Conservation (phyloP, 768 basidiomycete genomes). For the Leucocoprinus leucothites region DNA sequence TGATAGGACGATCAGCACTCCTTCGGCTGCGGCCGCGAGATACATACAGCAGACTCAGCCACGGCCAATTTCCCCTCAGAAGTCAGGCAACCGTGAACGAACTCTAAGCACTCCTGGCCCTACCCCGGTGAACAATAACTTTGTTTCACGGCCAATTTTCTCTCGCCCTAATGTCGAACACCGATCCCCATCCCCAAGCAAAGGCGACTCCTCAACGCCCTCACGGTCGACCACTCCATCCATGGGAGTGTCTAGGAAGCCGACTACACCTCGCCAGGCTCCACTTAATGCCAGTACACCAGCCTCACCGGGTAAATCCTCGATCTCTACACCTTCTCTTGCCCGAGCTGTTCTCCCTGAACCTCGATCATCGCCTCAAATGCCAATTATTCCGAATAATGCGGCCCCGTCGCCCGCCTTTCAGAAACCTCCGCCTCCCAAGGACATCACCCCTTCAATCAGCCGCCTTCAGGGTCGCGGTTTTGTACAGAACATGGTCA, state of each 20-base stretch:
- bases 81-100: conserved; percentile 42
- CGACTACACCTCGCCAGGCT: conserved; percentile 25
- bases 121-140: conserved; percentile 10
- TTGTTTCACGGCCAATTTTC: not conserved
- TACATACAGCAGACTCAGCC: conserved; percentile 32
- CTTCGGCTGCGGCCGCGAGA: conserved; percentile 22
- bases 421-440: conserved; percentile 49
- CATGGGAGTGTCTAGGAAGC: conserved; percentile 7
- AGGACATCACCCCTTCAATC: conserved; percentile 79
- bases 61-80: conserved; percentile 33
- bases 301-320: conserved; percentile 29
- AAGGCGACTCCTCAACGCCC: conserved; percentile 7
- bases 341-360: conserved; percentile 53
- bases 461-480: conserved; percentile 82
- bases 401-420: conserved; percentile 54
- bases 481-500: conserved; percentile 82
- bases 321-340: conserved; percentile 39
- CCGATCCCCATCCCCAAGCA: not conserved
- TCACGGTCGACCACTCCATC: conserved; percentile 16
- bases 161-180: not conserved
- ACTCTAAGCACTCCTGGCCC: conserved; percentile 45
- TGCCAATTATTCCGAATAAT: conserved; percentile 41
- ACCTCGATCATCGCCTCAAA: conserved; percentile 40
- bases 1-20: conserved; percentile 8
- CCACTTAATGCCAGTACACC: conserved; percentile 15